These are phyloP conservation scores for Biscutella laevigata DNA, from an alignment of 441 rosid genomes.

Conservation along the genomic window DNA sequence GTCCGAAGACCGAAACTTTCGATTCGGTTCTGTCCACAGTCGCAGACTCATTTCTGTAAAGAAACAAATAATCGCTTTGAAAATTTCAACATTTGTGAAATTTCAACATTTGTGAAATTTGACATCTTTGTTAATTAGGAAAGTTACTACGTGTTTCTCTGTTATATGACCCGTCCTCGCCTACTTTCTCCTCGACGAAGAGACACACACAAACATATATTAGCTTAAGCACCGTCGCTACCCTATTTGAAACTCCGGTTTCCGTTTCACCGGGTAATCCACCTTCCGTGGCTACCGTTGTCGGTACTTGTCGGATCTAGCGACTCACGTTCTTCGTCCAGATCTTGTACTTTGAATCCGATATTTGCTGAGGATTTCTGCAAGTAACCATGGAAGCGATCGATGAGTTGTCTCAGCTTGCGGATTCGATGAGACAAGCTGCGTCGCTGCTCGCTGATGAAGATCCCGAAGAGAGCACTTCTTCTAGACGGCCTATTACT, in stretches of 20 bases:
- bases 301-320: slow-evolving; percentile 11
- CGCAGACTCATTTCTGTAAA: no score
- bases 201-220: slow-evolving; percentile 1
- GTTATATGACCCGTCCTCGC: slow-evolving; percentile 15
- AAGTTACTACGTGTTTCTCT: slow-evolving; percentile 8
- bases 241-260: slow-evolving; percentile 16
- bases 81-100: no score
- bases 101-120: not conserved
- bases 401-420: slow-evolving; percentile 55
- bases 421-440: slow-evolving; percentile 74
- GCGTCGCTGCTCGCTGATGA: slow-evolving; percentile 68
- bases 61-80: no score
- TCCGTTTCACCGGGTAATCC: not conserved
- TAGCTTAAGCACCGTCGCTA: slow-evolving; percentile 24
- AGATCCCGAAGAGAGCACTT: slow-evolving; percentile 53
- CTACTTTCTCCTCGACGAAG: slow-evolving; percentile 10
- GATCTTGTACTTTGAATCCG: slow-evolving; percentile 20
- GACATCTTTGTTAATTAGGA: slow-evolving; percentile 5
- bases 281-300: not conserved
- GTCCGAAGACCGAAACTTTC: no score
- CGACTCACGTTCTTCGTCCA: slow-evolving; percentile 9
- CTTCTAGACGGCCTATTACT: slow-evolving; percentile 42
- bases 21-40: no score
- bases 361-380: slow-evolving; percentile 10
- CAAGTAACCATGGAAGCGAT: slow-evolving; percentile 57